Evolutionary conservation across 108 stramenopile genomes (phyloP), one percentile per base, ranked within the genome.

Genomic region (Nitzschia sp.): DNA sequence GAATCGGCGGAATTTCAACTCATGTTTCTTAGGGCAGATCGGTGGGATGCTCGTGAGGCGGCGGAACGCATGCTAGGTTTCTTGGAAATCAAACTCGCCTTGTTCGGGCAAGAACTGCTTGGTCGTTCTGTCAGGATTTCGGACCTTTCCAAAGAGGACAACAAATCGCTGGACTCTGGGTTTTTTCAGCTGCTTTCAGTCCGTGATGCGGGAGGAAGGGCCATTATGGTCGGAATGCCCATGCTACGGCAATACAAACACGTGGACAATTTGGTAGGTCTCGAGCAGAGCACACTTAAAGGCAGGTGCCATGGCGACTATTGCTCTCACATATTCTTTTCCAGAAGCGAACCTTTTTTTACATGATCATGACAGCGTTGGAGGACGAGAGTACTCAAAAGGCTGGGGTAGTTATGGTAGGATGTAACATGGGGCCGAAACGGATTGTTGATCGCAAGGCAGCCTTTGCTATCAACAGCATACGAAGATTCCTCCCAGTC

Each of bases 171-270:
- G 19, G 54, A 54, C 9, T 57, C 54, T 34, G 71, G 71, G 36
- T 72, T 63, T 38, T 63, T 72, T 36, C 71, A 72, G 54, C 19
- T 72, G 32, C 30, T 54, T 28, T 51, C 71, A 1, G 31, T 27
- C 1, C 71, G 71, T 42, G 71, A 72, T 54, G 61, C 38, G 6
- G 71, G 51, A 17, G 71, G 71, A 2, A 63, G 71, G 27, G 61
- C 61, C n/a, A 29, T 72, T 29, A 23, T 72, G 13, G 13, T 11
- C 29, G 68, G 58, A 3, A 48, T 59, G 1, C 68, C 68, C 13
- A 70, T 70, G 56, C 46, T 75, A 1, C 49, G 49, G 15, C 56
- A 67, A 26, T 66, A 66, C 35, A 66, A 67, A 27, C 9, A 25
- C 2, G 11, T 56, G 2, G 46, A 48, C 3, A 70, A 59, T 31